phyloP scores from a whole-genome alignment of 345 rosid species.

The Cochlearia excelsa region DNA sequence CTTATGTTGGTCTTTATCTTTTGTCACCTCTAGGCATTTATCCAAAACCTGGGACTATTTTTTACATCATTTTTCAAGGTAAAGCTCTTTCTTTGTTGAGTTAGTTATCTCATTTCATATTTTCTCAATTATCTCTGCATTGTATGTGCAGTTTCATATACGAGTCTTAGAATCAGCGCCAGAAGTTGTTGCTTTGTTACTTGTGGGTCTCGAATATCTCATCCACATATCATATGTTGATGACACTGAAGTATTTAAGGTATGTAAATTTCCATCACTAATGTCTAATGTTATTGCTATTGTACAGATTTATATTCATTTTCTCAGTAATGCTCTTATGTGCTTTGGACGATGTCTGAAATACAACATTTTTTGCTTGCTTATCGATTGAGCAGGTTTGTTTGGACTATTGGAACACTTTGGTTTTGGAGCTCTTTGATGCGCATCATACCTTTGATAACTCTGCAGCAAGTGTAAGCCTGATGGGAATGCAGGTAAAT shows the following conservation, averaged over 20 bases:
- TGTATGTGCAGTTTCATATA: slow-evolving; percentile 59
- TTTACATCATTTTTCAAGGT: slow-evolving; percentile 96
- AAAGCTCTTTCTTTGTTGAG: slow-evolving; percentile 24
- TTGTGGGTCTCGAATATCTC: slow-evolving; percentile 84
- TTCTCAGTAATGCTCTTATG: neutral
- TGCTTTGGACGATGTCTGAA: slow-evolving; percentile 13
- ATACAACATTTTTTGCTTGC: slow-evolving; percentile 15
- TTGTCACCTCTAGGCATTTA: slow-evolving; percentile 72
- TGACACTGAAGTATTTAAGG: slow-evolving; percentile 99
- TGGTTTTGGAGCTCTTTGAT: slow-evolving; percentile 82
- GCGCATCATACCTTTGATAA: slow-evolving; percentile 63
- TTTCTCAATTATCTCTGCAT: neutral
- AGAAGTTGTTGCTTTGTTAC: slow-evolving; percentile 58
- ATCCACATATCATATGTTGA: slow-evolving; percentile 88
- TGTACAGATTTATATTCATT: neutral
- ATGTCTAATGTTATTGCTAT: neutral
- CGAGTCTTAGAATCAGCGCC: slow-evolving; percentile 69
- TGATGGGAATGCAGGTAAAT: slow-evolving; percentile 74
- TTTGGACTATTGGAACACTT: slow-evolving; percentile 94
- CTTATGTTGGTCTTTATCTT: neutral
- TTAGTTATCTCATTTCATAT: neutral
- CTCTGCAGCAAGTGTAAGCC: slow-evolving; percentile 62
- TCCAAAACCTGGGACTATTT: slow-evolving; percentile 95
- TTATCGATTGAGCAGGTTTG: slow-evolving; percentile 64
- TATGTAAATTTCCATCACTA: slow-evolving; percentile 24